phyloP scores from a whole-genome alignment of 192 early-diverging fungal species.

The Entomortierella beljakovae region DNA sequence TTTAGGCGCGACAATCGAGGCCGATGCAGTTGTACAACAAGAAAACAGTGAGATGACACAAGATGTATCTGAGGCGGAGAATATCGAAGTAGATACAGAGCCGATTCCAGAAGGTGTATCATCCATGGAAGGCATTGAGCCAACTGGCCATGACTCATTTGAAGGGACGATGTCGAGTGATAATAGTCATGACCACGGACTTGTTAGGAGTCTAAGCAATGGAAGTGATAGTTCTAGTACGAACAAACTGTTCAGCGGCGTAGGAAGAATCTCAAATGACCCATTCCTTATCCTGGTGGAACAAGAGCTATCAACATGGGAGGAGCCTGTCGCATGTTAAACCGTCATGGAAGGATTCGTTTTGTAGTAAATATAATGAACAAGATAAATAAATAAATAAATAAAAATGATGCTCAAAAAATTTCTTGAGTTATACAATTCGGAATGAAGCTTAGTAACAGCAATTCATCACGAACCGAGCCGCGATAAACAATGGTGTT shows the following conservation, averaged over 20 bases:
- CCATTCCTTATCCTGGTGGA: constrained; percentile 42
- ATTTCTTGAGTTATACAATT: neutral
- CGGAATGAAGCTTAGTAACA: neutral
- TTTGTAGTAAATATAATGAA: neutral
- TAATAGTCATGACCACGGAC: neutral
- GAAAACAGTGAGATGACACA: neutral
- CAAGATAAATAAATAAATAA: neutral
- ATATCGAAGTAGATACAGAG: neutral
- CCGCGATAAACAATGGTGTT: neutral
- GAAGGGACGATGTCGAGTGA: neutral
- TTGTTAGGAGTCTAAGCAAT: constrained; percentile 23
- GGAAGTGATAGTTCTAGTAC: constrained; percentile 4
- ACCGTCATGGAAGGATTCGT: neutral
- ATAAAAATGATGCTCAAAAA: neutral
- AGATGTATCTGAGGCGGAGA: neutral
- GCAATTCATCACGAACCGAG: neutral
- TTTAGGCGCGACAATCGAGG: no score
- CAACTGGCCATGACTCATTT: constrained; percentile 3
- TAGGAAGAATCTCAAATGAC: constrained; percentile 33
- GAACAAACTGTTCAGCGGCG: neutral
- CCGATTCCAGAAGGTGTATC: neutral
- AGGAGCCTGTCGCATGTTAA: constrained; percentile 18
- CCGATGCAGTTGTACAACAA: no score
- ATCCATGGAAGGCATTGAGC: constrained; percentile 22
- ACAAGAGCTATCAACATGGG: constrained; percentile 39